Conservation (phyloP, 2,329 filamentous ascomycete species). For the Diplodia sapinea region DNA sequence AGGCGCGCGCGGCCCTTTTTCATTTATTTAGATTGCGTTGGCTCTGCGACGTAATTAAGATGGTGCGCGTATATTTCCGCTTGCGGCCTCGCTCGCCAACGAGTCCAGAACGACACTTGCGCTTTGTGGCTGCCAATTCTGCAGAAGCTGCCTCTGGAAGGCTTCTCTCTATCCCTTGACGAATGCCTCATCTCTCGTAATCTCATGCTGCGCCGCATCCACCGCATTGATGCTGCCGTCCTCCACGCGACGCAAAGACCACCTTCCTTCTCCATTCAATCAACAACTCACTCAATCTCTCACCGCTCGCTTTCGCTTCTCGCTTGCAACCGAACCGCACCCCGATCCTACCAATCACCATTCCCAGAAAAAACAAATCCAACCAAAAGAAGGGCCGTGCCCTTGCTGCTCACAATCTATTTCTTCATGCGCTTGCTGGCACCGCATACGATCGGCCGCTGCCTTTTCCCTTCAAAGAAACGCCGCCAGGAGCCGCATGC, state of each 20-base stretch:
- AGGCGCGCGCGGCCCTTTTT: conserved; percentile 9
- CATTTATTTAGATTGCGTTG: conserved; percentile 24
- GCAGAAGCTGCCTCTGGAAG: background rate
- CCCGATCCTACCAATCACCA: background rate
- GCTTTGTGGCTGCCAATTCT: too few species aligned
- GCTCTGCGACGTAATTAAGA: conserved; percentile 18
- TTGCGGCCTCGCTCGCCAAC: background rate
- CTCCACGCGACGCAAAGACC: background rate
- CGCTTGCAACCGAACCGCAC: too few species aligned
- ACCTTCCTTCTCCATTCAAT: background rate
- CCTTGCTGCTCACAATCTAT: background rate
- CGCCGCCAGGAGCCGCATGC: background rate
- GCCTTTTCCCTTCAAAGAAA: background rate
- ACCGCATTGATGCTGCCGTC: background rate
- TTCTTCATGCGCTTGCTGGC: background rate
- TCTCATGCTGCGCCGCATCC: background rate
- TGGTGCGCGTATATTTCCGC: conserved; percentile 23
- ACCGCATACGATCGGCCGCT: background rate
- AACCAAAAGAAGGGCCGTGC: background rate
- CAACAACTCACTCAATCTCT: background rate
- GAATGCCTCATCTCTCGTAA: too few species aligned
- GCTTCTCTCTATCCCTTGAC: background rate
- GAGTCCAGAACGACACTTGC: background rate
- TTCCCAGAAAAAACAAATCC: background rate
- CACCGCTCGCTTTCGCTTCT: conserved; percentile 3